Evolutionary conservation across 2,329 filamentous ascomycete species (phyloP).

Genomic region (Bipolaris zeicola): DNA sequence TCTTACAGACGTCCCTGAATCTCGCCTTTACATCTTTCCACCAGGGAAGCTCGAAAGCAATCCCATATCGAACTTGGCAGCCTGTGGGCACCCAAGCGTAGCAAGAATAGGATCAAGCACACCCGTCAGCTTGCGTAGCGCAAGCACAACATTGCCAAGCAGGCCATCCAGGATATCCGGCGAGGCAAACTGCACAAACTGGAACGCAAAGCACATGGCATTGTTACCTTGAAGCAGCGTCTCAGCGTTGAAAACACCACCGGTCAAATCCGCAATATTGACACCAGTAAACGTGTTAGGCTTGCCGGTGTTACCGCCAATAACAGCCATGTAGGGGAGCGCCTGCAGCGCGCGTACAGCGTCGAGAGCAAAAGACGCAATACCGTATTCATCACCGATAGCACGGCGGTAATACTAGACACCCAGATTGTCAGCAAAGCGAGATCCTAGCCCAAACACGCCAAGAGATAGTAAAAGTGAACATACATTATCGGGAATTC

Average conservation of each 20-base stretch:
- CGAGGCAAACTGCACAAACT: conserved; percentile 12
- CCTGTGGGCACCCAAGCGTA: conserved; percentile 19
- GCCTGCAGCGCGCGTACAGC: conserved; percentile 13
- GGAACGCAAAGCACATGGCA: conserved; percentile 25
- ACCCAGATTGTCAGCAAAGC: conserved; percentile 7
- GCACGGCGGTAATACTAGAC: conserved; percentile 17
- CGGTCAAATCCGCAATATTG: conserved; percentile 24
- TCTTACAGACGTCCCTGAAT: not conserved
- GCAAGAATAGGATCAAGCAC: conserved; percentile 19
- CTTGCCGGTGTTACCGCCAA: conserved; percentile 28
- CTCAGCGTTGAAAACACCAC: conserved; percentile 22
- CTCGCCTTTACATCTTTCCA: conserved; percentile 1
- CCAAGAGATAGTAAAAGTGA: not conserved
- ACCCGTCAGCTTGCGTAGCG: conserved; percentile 21
- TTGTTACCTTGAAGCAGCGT: conserved; percentile 27
- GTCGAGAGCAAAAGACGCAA: not conserved
- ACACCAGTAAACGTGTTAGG: conserved; percentile 28
- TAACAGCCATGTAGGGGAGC: conserved; percentile 12
- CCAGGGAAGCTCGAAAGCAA: conserved; percentile 26
- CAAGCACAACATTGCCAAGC: conserved; percentile 20
- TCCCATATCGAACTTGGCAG: conserved; percentile 20
- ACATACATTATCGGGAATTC: conserved; percentile 30
- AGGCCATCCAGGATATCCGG: conserved; percentile 23
- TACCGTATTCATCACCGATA: conserved; percentile 18
- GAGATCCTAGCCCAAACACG: not conserved